Conservation (phyloP, 2,329 filamentous ascomycete genomes). For the Aspergillus sclerotialis region DNA sequence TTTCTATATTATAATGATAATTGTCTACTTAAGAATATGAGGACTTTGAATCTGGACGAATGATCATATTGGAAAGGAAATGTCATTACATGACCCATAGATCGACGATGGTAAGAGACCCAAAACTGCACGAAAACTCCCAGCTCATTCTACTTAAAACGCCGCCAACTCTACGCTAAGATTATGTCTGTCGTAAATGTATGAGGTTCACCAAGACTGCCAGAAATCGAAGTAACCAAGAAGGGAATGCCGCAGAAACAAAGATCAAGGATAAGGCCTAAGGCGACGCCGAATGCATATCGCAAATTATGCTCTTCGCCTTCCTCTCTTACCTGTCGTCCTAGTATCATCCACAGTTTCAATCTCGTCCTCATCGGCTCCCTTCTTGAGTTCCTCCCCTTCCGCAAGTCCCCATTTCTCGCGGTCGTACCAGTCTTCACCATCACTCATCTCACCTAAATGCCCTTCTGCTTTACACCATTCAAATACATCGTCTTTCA, state of each 20-base stretch:
- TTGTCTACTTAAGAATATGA: no score
- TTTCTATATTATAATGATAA: no score
- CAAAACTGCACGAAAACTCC: no score
- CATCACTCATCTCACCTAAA: conserved; percentile 59
- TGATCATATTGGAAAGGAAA: no score
- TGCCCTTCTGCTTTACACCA: conserved; percentile 59
- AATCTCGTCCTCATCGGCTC: conserved; percentile 55
- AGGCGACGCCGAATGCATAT: no score
- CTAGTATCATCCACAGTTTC: conserved; percentile 40
- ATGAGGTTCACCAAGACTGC: no score
- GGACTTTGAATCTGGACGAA: no score
- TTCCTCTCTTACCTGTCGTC: conserved; percentile 33
- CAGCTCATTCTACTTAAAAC: no score
- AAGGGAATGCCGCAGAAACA: no score
- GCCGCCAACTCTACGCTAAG: conserved; percentile 27
- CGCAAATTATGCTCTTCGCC: conserved; percentile 30
- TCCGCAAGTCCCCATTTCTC: conserved; percentile 52
- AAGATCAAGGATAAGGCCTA: no score
- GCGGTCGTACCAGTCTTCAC: conserved; percentile 61
- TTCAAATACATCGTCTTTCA: conserved; percentile 53
- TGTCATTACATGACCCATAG: conserved; percentile 1
- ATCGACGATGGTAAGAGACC: background rate
- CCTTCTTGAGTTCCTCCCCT: conserved; percentile 53
- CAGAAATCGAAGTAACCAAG: no score
- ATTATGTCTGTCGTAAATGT: conserved; percentile 1